Base-by-base conservation (phyloP, 2,329 filamentous ascomycete genomes). In the Alternaria dauci region DNA sequence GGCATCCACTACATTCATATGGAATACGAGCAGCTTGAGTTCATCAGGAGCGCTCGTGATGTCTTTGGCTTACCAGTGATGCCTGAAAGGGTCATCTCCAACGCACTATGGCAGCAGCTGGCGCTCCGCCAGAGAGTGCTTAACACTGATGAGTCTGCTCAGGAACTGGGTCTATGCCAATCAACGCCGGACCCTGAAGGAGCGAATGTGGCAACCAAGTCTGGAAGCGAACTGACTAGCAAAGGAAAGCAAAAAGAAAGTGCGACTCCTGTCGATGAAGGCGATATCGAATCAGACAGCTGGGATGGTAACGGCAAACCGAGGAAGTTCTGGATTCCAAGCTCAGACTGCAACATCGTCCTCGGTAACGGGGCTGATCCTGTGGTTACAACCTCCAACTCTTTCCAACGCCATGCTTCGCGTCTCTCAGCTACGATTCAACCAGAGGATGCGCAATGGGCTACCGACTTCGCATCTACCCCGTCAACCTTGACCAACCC, bases 1-100 rank as follows among this genome's bases (percentile, higher is more conserved):
- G 86, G 85, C 0, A 86, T 88, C 8, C 85, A 87, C 68, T 88
- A 87, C 72, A 79, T 87, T 3, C 86, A 88, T 69, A 80, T 88
- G 66, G 82, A 85, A 36, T 87, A 86, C 61, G 86, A 87, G 65
- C 84, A 87, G 61, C 73, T 88, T 8, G 84, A 87, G 61, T 84
- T 82, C 65, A 86, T 87, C 55, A 80, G 81, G 11, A 76, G 71
- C 51, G 79, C 84, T 23, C 80, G 81, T 44, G 85, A 88, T 66
- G 75, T 83, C 14, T 80, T 87, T 48, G 85, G 85, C 4, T 72
- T 86, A 3, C 84, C 84, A 2, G 80, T 87, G 34, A 79, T 87
- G 71, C 83, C 84, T 1, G 85, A 87, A 52, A 81, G 81, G 55
- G 83, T 86, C 47, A 83, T 87, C 38, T 83, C 80, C 4, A 83